Percentiles rank a stretch among this genome's conserved stretches.
Evolutionary conservation across 768 basidiomycete species (phyloP).

Genomic region (Pleurotus cornucopiae): DNA sequence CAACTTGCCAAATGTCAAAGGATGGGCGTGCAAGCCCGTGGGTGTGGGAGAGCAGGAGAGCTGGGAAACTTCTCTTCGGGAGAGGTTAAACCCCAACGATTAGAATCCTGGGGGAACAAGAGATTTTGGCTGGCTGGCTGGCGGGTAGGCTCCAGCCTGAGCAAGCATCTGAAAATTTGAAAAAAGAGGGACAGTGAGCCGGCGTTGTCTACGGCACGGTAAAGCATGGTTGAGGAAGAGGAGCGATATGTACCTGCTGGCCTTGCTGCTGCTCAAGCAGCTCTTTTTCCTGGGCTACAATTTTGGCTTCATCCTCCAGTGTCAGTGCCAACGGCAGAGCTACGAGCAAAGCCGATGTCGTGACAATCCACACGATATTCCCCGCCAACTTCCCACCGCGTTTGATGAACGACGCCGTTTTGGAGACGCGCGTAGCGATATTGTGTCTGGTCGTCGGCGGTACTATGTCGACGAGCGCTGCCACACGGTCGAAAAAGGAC

Average conservation of each 20-base stretch:
- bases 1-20: constrained; percentile 5
- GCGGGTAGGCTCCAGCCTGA: constrained; percentile 50
- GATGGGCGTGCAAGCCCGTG: constrained; percentile 14
- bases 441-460: constrained; percentile 84
- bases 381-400: constrained; percentile 71
- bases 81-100: constrained; percentile 16
- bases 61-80: constrained; percentile 11
- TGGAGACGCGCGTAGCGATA: constrained; percentile 57
- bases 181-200: constrained; percentile 9
- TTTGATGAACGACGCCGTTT: constrained; percentile 61
- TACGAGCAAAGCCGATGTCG: constrained; percentile 89
- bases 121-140: constrained; percentile 46
- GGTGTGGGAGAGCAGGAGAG: constrained; percentile 12
- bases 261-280: constrained; percentile 91
- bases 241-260: constrained; percentile 57
- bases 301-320: constrained; percentile 94
- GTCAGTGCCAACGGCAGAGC: constrained; percentile 90
- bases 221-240: too few species aligned
- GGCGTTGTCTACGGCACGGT: background rate
- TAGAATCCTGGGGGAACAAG: constrained; percentile 87
- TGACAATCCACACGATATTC: constrained; percentile 91
- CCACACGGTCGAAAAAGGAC: constrained; percentile 81
- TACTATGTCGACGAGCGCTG: constrained; percentile 93
- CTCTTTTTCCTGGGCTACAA: constrained; percentile 92
- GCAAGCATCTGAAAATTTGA: constrained; percentile 62